Percentiles rank a stretch among this genome's conserved stretches.
phyloP scores from a whole-genome alignment of 495 filamentous ascomycete species.

The Aspergillus bridgeri region DNA sequence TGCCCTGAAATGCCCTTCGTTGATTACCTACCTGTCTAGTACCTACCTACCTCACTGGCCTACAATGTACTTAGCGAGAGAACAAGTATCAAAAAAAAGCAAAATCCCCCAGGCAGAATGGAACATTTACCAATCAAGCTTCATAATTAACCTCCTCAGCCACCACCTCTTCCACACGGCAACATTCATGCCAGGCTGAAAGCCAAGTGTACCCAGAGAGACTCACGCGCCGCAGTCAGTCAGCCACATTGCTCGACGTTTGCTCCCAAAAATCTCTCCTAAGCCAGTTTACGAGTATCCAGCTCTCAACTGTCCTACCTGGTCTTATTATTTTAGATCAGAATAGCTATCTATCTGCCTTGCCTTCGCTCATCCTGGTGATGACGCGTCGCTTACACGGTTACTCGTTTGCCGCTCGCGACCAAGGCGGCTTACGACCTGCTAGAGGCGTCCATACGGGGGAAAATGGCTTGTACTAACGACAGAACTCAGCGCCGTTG shows the following conservation, averaged over 20 bases:
- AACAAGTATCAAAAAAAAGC: neutral
- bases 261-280: neutral
- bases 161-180: neutral
- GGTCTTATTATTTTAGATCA: too few species aligned
- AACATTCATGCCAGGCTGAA: neutral
- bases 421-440: neutral
- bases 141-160: too few species aligned
- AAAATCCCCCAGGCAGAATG: neutral
- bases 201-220: neutral
- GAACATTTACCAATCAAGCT: neutral
- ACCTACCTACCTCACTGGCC: too few species aligned
- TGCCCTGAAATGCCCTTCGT: neutral
- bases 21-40: neutral
- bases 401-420: too few species aligned
- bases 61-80: neutral
- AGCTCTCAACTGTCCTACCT: too few species aligned
- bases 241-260: neutral
- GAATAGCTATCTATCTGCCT: too few species aligned
- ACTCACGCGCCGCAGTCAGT: neutral
- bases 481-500: neutral
- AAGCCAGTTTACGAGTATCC: neutral
- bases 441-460: neutral
- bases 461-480: neutral
- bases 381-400: too few species aligned
- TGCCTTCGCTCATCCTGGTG: too few species aligned